A percentile compares a stretch with the other conserved stretches of the same genome.
phyloP scores from a whole-genome alignment of 768 basidiomycete species.

The Suillus hirtellus region DNA sequence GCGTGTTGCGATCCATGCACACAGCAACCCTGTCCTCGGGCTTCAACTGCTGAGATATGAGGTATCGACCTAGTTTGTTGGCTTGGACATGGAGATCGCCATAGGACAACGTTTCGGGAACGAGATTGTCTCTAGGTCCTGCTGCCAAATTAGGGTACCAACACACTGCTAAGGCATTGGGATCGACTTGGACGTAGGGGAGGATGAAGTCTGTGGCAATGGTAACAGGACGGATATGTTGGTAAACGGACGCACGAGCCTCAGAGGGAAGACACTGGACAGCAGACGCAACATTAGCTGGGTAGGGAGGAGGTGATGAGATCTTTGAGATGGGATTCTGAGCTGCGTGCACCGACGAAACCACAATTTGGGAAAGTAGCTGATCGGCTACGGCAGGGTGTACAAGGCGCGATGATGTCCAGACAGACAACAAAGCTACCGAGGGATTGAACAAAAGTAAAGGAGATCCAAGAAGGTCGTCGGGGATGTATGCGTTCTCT shows the following conservation, averaged over 20 bases:
- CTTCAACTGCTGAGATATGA: slow-evolving; percentile 35
- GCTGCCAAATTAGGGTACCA: slow-evolving; percentile 23
- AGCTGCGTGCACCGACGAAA: slow-evolving; percentile 9
- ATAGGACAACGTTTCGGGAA: slow-evolving; percentile 29
- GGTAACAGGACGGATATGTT: slow-evolving; percentile 20
- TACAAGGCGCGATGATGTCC: slow-evolving; percentile 17
- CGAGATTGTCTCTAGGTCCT: not conserved
- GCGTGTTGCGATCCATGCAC: slow-evolving; percentile 43
- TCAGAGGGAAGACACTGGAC: slow-evolving; percentile 18
- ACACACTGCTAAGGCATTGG: slow-evolving; percentile 20
- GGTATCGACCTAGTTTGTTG: slow-evolving; percentile 45
- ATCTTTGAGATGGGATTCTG: slow-evolving; percentile 15
- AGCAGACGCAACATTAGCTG: slow-evolving; percentile 19
- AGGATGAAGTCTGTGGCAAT: slow-evolving; percentile 28
- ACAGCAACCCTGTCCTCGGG: slow-evolving; percentile 45
- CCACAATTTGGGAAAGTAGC: slow-evolving; percentile 23
- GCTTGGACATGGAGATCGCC: slow-evolving; percentile 35
- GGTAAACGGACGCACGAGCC: slow-evolving; percentile 14
- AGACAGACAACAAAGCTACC: slow-evolving; percentile 17
- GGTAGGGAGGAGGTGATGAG: slow-evolving; percentile 12
- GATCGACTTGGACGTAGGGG: slow-evolving; percentile 18
- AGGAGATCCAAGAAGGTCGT: not conserved
- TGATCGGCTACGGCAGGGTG: slow-evolving; percentile 15
- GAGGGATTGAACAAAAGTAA: slow-evolving; percentile 15
- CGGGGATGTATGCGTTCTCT: not conserved